Evolutionary conservation across 768 basidiomycete genomes (phyloP).

Genomic region (Leccinum incarnatum): DNA sequence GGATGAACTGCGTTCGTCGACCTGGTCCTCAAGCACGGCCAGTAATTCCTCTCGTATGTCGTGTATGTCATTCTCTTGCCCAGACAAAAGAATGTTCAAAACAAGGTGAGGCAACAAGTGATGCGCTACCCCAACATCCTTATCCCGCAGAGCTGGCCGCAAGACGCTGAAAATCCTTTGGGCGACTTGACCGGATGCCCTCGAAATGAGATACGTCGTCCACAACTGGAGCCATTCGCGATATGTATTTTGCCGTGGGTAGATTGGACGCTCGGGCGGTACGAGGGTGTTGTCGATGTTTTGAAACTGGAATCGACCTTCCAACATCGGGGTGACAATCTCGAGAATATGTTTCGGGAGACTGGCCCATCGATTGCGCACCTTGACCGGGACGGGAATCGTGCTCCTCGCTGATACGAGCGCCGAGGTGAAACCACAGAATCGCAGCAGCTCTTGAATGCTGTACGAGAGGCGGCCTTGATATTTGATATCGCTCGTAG

Average conservation of each 20-base stretch:
- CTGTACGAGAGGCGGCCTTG: constrained; percentile 87
- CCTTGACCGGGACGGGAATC: constrained; percentile 56
- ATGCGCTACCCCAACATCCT: constrained; percentile 93
- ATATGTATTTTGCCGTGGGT: constrained; percentile 73
- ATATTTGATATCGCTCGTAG: constrained; percentile 91
- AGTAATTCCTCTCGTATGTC: constrained; percentile 75
- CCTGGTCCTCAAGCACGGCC: constrained; percentile 84
- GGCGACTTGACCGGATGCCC: constrained; percentile 56
- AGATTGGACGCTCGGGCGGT: constrained; percentile 67
- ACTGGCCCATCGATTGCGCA: constrained; percentile 72
- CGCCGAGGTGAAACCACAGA: constrained; percentile 83
- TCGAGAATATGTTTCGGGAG: constrained; percentile 84
- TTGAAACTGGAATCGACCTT: constrained; percentile 61
- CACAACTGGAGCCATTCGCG: constrained; percentile 95
- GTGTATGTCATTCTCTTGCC: constrained; percentile 55
- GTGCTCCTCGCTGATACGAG: constrained; percentile 56
- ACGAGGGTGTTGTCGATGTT: constrained; percentile 43
- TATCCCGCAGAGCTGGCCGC: constrained; percentile 72
- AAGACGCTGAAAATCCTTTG: constrained; percentile 75
- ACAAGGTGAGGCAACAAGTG: constrained; percentile 90
- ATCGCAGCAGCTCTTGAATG: constrained; percentile 86
- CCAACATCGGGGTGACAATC: constrained; percentile 81
- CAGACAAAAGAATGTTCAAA: constrained; percentile 79
- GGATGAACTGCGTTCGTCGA: constrained; percentile 55
- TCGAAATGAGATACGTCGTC: constrained; percentile 77